Evolutionary conservation across 2,329 filamentous ascomycete genomes (phyloP), one percentile per base, ranked within the genome.

Genomic region (Monilinia laxa): DNA sequence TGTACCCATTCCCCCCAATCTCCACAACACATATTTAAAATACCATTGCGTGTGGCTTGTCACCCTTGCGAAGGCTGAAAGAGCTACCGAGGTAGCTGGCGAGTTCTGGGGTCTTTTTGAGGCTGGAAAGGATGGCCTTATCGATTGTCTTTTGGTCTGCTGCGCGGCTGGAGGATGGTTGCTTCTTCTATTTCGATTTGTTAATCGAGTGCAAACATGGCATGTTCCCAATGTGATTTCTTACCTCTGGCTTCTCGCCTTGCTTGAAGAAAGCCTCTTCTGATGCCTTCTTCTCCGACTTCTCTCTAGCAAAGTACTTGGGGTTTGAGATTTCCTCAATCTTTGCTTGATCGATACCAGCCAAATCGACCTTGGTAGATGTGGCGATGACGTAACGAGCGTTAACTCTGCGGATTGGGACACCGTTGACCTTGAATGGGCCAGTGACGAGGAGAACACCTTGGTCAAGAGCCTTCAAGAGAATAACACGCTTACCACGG

Each of bases 221-320:
- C 7, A 38, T 35, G 28, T 23, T 10, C 16, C 51, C 40, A 55
- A 28, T 51, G 38, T 28, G 25, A 64, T 77, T 47, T 35, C 91
- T 75, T 87, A 97, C 93, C 92, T 97, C 87, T 80, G 92, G 86
- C 89, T 96, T 96, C 90, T 97, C 93, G 82, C 93, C 87, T 87
- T 97, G 93, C 89, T 95, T 93, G 90, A 98, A 97, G 89, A 99
- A 99, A 81, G 93, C 92, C 81, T 97, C 94, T 88, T 99, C 94
- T 78, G 90, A 89, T 77, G 91, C 90, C 91, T 97, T 97, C 86
- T 97, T 92, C 83, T 93, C 88, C 78, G 85, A 80, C 89, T 97
- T 97, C 82, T 98, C 95, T 80, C 90, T 90, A 79, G 91, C 90
- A 87, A 99, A 99, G 91, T 99, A 99, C 83, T 91, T 92, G 78